Conservation (phyloP, 192 early-diverging fungal species). For the Chytriomyces sp. region DNA sequence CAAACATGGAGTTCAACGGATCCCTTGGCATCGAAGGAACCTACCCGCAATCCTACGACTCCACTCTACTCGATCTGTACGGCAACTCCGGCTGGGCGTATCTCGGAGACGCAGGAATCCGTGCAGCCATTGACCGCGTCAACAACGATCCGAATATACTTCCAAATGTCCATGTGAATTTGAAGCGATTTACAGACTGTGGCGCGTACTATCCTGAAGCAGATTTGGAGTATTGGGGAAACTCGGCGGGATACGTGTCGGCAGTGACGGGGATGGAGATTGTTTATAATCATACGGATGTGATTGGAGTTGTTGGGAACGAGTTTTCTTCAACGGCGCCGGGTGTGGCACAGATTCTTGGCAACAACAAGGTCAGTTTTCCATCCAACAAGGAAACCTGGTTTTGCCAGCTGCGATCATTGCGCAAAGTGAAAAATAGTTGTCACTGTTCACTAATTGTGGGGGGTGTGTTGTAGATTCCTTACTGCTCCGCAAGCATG, state of each 20-base stretch:
- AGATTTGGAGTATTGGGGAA: not conserved
- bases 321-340: not conserved
- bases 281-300: not conserved
- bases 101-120: not conserved
- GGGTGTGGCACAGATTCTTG: too few relatives aligned
- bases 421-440: too few relatives aligned
- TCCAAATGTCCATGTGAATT: slow-evolving; percentile 4
- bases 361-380: too few relatives aligned
- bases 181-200: slow-evolving; percentile 32
- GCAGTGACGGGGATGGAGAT: slow-evolving; percentile 12
- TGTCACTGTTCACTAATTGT: too few relatives aligned
- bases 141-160: slow-evolving; percentile 8
- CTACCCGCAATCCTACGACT: not conserved
- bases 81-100: not conserved
- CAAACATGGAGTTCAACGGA: not conserved
- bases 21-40: slow-evolving; percentile 4
- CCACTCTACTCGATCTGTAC: not conserved
- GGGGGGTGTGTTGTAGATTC: not conserved
- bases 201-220: slow-evolving; percentile 9
- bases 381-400: too few relatives aligned
- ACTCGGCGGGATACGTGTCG: slow-evolving; percentile 10
- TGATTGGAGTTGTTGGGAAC: slow-evolving; percentile 18
- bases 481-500: not conserved
- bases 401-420: too few relatives aligned
- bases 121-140: slow-evolving; percentile 1